Base-by-base conservation (phyloP, 1,284 basidiomycete genomes). In the Xerocomus amazonicus region DNA sequence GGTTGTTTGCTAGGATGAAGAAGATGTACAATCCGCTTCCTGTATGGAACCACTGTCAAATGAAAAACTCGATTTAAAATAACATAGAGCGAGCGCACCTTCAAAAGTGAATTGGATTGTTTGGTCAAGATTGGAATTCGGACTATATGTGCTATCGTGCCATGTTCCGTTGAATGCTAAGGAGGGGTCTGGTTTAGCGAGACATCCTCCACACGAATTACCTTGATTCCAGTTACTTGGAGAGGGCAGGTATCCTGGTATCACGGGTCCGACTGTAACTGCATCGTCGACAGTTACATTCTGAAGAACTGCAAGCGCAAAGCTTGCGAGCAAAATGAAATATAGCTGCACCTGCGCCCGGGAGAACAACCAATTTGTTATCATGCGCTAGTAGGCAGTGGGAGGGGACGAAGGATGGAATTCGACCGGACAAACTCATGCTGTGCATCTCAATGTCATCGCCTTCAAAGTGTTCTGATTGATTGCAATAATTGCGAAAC, bases 271-370 rank as follows among this genome's bases (percentile, higher is more conserved):
- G 1, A 26, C 39, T 27, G 14, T 6, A n/a, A 35, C 46, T 0
- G 59, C 47, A 23, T 61, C 59, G 14, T 60, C 59, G 12, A 63
- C 47, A 1, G 59, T 60, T 17, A 57, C 45, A 16, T 59, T 58
- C 42, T 59, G 55, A n/a, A 47, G 37, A 1, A 17, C 23, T 14
- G 56, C 50, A 16, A 42, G 36, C 23, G 45, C 16, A 0, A 45
- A 23, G 26, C 16, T 19, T 23, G 28, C 13, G 2, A 59, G 49
- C 4, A 52, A 14, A 23, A 23, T 2, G n/a, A 45, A 9, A 39
- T 3, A 37, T 23, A 26, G 19, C 23, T 14, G 33, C 7, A 37
- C 28, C 16, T 7, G 32, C 19, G 19, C 19, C 7, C 16, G 10
- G 10, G 16, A 32, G 31, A 47, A 4, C 9, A 17, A 10, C 13